These are phyloP conservation scores for Hypsizygus marmoreus DNA, from an alignment of 768 basidiomycete genomes.

Conservation along the genomic window DNA sequence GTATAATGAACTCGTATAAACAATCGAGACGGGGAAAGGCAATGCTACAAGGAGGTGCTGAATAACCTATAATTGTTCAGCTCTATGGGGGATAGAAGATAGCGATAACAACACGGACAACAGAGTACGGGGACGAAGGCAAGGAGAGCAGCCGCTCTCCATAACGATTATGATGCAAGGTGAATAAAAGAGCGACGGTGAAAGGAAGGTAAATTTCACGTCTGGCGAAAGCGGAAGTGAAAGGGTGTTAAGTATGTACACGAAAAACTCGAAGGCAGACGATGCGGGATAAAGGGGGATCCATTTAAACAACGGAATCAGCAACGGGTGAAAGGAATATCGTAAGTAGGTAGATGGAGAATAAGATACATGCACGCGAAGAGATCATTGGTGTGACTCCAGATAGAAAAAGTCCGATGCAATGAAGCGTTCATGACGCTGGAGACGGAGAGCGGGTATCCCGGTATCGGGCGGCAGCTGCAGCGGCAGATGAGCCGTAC, in stretches of 20 bases:
- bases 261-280: conserved; percentile 13
- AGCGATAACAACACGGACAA: conserved; percentile 15
- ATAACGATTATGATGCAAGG: conserved; percentile 20
- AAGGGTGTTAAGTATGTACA: conserved; percentile 37
- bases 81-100: conserved; percentile 23
- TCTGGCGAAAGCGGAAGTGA: conserved; percentile 13
- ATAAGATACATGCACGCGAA: conserved; percentile 33
- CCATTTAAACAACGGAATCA: conserved; percentile 12
- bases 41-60: conserved; percentile 23
- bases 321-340: conserved; percentile 2
- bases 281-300: conserved; percentile 15
- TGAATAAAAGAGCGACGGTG: conserved; percentile 28
- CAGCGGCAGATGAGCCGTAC: conserved; percentile 20
- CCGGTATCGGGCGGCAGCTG: conserved; percentile 15
- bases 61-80: conserved; percentile 19
- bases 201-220: conserved; percentile 23
- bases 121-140: conserved; percentile 13
- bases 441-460: conserved; percentile 23
- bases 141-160: conserved; percentile 23
- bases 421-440: conserved; percentile 17
- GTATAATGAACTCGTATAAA: conserved; percentile 14
- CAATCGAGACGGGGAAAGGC: conserved; percentile 11
- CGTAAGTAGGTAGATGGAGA: conserved; percentile 21
- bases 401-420: conserved; percentile 17
- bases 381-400: conserved; percentile 10